phyloP scores from a whole-genome alignment of 129 eudicot species.

The Calendula officinalis region DNA sequence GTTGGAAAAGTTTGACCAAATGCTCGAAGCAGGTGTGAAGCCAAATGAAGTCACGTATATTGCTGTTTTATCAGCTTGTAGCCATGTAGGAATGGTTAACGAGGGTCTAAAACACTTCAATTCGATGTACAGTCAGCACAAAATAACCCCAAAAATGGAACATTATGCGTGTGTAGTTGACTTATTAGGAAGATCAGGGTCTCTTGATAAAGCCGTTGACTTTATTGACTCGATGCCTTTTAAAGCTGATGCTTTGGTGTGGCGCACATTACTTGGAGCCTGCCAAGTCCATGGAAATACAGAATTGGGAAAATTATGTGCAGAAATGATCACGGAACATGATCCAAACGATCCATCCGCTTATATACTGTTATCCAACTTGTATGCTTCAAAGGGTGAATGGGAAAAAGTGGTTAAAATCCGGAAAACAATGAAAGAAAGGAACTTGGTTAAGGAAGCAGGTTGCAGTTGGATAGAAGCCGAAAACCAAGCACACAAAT shows the following conservation, averaged over 20 bases:
- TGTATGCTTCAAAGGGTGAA: slow-evolving; percentile 65
- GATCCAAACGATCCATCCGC: slow-evolving; percentile 74
- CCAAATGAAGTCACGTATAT: slow-evolving; percentile 67
- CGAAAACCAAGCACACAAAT: slow-evolving; percentile 53
- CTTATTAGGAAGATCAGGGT: slow-evolving; percentile 59
- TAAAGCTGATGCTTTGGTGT: slow-evolving; percentile 53
- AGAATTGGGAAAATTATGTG: slow-evolving; percentile 52
- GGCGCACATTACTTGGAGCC: slow-evolving; percentile 77
- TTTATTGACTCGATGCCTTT: slow-evolving; percentile 62
- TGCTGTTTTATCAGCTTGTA: slow-evolving; percentile 72
- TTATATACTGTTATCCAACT: slow-evolving; percentile 57
- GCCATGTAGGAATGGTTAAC: slow-evolving; percentile 57
- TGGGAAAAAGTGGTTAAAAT: slow-evolving; percentile 57
- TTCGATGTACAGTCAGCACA: slow-evolving; percentile 50
- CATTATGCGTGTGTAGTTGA: slow-evolving; percentile 84
- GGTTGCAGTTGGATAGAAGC: slow-evolving; percentile 86
- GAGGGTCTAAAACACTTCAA: slow-evolving; percentile 55
- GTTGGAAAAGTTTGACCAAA: slow-evolving; percentile 49
- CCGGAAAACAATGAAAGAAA: slow-evolving; percentile 63
- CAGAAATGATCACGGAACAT: slow-evolving; percentile 55
- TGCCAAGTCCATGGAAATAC: slow-evolving; percentile 60
- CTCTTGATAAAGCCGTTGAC: slow-evolving; percentile 42
- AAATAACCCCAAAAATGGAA: slow-evolving; percentile 63
- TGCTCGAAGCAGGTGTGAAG: slow-evolving; percentile 51
- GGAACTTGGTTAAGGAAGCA: slow-evolving; percentile 65